Base-by-base conservation (phyloP, 139 green algal species). In the Closterium sp. region DNA sequence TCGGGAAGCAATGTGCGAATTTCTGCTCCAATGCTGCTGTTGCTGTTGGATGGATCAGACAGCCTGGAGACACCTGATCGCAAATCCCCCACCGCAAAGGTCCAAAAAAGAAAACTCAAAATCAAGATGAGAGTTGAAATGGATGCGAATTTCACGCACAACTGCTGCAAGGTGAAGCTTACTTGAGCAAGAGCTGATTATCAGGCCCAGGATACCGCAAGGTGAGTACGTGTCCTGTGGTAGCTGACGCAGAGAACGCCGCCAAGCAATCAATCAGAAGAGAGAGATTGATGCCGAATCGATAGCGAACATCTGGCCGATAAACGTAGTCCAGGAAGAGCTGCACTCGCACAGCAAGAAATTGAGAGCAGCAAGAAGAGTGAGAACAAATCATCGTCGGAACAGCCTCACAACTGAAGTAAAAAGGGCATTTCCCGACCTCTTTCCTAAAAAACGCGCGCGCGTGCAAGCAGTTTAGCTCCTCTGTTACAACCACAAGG, bases 391-490 rank as follows among this genome's bases (percentile, higher is more conserved):
- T 76, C 12, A 28, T 28, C n/a, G n/a, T n/a, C n/a, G 25, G 55
- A 76, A 76, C 25, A 76, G 25, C 55, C 55, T 28, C 12, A 28
- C 10, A 76, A 86, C 3, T 86, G n/a, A n/a, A n/a, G n/a, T 86
- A 31, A 12, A 34, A 28, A 32, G 30, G 83, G 31, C 83, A 34
- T 32, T 21, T 83, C 19, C 35, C 30, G 31, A 94, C 91, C 33
- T 94, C 91, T 85, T 93, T 94, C n/a, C 91, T 34, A 36, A 93
- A 94, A 66, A 93, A 94, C 0, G 93, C 87, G 34, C 83, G 93
- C 7, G 33, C 91, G 34, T 94, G 91, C 21, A 94, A 28, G 91
- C 88, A 94, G 38, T 89, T 89, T 3, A 84, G n/a, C 34, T 94
- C 91, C 34, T 94, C 91, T 28, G 90, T 88, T n/a, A 93, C 30